phyloP scores from a whole-genome alignment of 805 yeast genomes.

The Saccharomycopsis sp. region DNA sequence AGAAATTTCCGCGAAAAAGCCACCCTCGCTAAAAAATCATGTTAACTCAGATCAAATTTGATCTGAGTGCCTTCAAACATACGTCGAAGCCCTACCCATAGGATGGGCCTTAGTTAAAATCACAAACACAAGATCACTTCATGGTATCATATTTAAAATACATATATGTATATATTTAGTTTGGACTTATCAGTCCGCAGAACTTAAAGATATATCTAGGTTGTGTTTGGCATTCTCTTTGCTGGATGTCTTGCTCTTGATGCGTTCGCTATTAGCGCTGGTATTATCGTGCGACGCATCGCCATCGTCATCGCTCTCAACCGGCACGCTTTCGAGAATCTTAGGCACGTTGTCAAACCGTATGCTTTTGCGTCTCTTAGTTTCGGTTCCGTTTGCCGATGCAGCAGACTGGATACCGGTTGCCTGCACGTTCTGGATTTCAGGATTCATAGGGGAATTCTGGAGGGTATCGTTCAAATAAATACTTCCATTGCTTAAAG shows the following conservation, averaged over 20 bases:
- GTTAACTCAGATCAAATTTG: too few species aligned
- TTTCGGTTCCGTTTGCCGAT: not conserved
- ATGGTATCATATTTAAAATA: too few species aligned
- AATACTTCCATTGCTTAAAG: slow-evolving; percentile 14
- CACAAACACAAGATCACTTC: too few species aligned
- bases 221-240: too few species aligned
- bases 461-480: slow-evolving; percentile 15
- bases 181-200: not conserved
- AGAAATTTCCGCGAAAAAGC: too few species aligned
- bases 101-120: too few species aligned
- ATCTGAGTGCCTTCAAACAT: too few species aligned
- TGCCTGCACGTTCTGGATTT: slow-evolving; percentile 15
- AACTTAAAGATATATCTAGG: not conserved
- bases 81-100: too few species aligned
- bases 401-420: slow-evolving; percentile 8
- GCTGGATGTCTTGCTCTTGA: too few species aligned
- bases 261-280: not conserved
- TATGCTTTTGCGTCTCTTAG: slow-evolving; percentile 16
- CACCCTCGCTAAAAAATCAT: too few species aligned
- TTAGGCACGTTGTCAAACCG: slow-evolving; percentile 17
- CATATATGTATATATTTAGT: too few species aligned
- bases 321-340: slow-evolving; percentile 7
- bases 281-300: not conserved
- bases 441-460: slow-evolving; percentile 2
- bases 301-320: not conserved